Evolutionary conservation across 257 asterid genomes (phyloP).

Genomic region (Nicotiana tabacum): DNA sequence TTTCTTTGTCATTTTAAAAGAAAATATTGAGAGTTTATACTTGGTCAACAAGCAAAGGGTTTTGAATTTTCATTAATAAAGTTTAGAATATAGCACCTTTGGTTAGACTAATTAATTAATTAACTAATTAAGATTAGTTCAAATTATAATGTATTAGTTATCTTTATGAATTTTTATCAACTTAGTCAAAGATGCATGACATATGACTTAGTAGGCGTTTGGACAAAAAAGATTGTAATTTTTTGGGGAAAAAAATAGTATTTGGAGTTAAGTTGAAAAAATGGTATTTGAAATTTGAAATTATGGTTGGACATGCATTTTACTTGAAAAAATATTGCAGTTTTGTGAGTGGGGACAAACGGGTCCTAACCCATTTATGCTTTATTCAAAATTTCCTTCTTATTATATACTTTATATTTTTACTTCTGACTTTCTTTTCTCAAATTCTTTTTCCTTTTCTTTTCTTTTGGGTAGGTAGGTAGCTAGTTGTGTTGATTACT

Average conservation of each 20-base stretch:
- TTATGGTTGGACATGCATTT: too few relatives aligned
- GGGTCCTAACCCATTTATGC: not conserved
- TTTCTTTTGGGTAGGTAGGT: not conserved
- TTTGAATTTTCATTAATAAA: not conserved
- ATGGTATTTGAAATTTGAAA: too few relatives aligned
- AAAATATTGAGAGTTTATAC: not conserved
- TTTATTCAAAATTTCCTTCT: not conserved
- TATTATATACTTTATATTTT: not conserved
- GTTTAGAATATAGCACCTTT: not conserved
- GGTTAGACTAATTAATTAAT: not conserved
- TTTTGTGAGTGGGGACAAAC: too few relatives aligned
- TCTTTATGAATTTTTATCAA: not conserved
- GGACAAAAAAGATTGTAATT: too few relatives aligned
- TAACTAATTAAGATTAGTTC: not conserved
- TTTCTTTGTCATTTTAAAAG: not conserved
- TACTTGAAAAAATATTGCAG: too few relatives aligned
- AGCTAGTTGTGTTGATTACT: not conserved
- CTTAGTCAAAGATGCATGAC: not conserved
- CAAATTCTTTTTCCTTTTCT: not conserved
- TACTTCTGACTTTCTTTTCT: not conserved
- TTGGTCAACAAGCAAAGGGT: constrained; percentile 2
- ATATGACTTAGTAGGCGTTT: too few relatives aligned
- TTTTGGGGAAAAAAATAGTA: too few relatives aligned
- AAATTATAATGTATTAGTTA: not conserved
- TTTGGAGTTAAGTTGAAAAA: too few relatives aligned